phyloP scores from a whole-genome alignment of 257 asterid genomes.

The Cynanchum wilfordii region DNA sequence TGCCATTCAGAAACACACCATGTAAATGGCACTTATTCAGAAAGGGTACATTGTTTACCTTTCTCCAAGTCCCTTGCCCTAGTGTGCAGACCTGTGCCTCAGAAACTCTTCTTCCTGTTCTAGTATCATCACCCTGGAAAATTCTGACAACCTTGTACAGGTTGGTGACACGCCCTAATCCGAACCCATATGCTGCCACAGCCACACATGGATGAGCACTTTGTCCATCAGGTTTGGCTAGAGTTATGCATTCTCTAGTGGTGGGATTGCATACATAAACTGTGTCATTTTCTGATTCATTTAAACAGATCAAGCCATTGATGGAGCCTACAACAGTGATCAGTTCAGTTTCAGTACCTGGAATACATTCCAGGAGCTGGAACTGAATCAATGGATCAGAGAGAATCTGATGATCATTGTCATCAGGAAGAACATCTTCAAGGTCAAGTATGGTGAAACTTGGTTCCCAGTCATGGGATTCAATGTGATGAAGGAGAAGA shows the following conservation, averaged over 20 bases:
- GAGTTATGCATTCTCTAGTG: constrained; percentile 31
- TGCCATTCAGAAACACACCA: constrained; percentile 30
- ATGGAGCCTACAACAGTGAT: constrained; percentile 27
- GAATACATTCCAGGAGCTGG: constrained; percentile 5
- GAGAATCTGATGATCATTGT: constrained; percentile 5
- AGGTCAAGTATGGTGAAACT: constrained; percentile 23
- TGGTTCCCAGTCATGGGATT: background rate
- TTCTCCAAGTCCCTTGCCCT: constrained; percentile 32
- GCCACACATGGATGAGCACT: constrained; percentile 25
- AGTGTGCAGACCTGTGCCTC: constrained; percentile 39
- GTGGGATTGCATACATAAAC: constrained; percentile 40
- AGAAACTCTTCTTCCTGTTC: background rate
- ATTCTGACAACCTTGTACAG: constrained; percentile 8
- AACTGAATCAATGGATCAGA: constrained; percentile 14
- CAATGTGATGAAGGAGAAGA: constrained; percentile 30
- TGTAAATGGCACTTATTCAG: constrained; percentile 15
- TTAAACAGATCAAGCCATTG: constrained; percentile 32
- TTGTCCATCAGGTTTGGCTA: constrained; percentile 17
- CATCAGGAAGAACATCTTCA: constrained; percentile 11
- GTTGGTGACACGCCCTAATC: background rate
- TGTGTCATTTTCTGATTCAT: constrained; percentile 22
- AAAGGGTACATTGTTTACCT: constrained; percentile 20
- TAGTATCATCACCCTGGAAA: background rate
- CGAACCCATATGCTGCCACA: constrained; percentile 34
- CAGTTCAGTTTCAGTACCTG: too few relatives aligned